Evolutionary conservation across 495 filamentous ascomycete genomes (phyloP).

Genomic region (Parmelia sp.): DNA sequence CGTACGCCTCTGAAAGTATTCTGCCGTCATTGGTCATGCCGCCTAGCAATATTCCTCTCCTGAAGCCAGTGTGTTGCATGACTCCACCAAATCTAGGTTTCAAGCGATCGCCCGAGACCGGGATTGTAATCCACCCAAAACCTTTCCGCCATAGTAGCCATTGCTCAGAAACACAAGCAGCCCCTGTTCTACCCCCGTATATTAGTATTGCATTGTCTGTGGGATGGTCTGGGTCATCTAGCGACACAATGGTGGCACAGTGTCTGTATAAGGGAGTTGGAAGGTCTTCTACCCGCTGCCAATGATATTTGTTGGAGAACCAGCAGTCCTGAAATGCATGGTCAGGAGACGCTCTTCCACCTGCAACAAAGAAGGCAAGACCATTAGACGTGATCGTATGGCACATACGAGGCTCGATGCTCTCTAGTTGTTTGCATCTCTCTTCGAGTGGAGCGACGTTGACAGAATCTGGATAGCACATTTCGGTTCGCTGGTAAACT

Average conservation of each 20-base stretch:
- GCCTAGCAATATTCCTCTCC: constrained; percentile 57
- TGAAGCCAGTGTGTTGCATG: constrained; percentile 35
- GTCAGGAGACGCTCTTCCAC: constrained; percentile 70
- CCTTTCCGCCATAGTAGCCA: constrained; percentile 59
- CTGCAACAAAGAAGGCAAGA: constrained; percentile 55
- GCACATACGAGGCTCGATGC: constrained; percentile 57
- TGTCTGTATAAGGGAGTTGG: constrained; percentile 67
- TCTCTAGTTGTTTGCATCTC: constrained; percentile 30
- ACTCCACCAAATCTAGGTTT: constrained; percentile 56
- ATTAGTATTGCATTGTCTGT: constrained; percentile 45
- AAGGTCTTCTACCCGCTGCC: constrained; percentile 57
- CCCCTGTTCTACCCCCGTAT: constrained; percentile 62
- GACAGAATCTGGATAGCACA: not conserved
- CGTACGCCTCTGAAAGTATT: constrained; percentile 51
- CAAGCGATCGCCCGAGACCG: constrained; percentile 37
- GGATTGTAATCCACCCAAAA: constrained; percentile 45
- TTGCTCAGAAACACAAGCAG: constrained; percentile 48
- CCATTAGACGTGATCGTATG: constrained; percentile 63
- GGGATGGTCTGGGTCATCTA: constrained; percentile 37
- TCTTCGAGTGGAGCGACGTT: constrained; percentile 13
- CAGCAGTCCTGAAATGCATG: constrained; percentile 64
- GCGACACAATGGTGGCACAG: constrained; percentile 45
- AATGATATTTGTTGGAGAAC: constrained; percentile 52
- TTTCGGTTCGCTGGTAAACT: constrained; percentile 38
- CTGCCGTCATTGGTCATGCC: constrained; percentile 57